A percentile compares a stretch with the other conserved stretches of the same genome.
phyloP scores from a whole-genome alignment of 2,329 filamentous ascomycete species.

The Hypoxylon sp. region DNA sequence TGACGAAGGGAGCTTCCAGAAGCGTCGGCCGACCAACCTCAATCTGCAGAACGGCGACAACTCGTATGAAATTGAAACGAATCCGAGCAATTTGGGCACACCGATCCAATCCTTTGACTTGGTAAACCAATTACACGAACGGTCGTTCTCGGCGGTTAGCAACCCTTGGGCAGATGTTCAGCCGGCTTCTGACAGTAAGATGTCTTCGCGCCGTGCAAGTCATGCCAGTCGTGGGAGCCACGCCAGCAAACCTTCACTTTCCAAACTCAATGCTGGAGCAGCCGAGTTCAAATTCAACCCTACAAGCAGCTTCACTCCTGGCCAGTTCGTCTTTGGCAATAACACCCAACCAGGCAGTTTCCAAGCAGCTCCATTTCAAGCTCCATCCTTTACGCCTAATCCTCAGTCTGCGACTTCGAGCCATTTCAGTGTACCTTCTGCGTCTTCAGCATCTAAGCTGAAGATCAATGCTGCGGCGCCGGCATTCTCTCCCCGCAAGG shows the following conservation, averaged over 20 bases:
- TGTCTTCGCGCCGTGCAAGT: slow-evolving; percentile 60
- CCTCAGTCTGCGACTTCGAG: slow-evolving; percentile 56
- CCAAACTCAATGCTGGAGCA: slow-evolving; percentile 88
- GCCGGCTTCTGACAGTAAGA: slow-evolving; percentile 56
- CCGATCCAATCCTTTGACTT: slow-evolving; percentile 68
- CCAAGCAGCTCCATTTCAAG: slow-evolving; percentile 64
- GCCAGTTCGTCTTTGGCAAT: slow-evolving; percentile 64
- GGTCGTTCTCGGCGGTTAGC: slow-evolving; percentile 67
- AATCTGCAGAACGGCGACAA: slow-evolving; percentile 62
- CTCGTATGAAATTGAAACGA: slow-evolving; percentile 77
- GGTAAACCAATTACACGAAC: slow-evolving; percentile 64
- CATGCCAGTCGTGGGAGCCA: slow-evolving; percentile 75
- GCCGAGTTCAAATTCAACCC: slow-evolving; percentile 88
- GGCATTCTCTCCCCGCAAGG: slow-evolving; percentile 77
- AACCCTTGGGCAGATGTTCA: slow-evolving; percentile 73
- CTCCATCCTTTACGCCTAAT: slow-evolving; percentile 54
- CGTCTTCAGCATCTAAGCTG: slow-evolving; percentile 52
- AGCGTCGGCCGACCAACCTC: slow-evolving; percentile 57
- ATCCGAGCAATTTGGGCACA: slow-evolving; percentile 78
- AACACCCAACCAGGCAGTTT: slow-evolving; percentile 55
- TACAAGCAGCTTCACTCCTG: slow-evolving; percentile 63
- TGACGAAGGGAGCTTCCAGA: slow-evolving; percentile 55
- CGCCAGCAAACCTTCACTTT: slow-evolving; percentile 76
- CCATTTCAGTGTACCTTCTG: slow-evolving; percentile 59
- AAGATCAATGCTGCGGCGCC: slow-evolving; percentile 79